phyloP scores from a whole-genome alignment of 768 basidiomycete genomes.

The Lentinula detonsa region DNA sequence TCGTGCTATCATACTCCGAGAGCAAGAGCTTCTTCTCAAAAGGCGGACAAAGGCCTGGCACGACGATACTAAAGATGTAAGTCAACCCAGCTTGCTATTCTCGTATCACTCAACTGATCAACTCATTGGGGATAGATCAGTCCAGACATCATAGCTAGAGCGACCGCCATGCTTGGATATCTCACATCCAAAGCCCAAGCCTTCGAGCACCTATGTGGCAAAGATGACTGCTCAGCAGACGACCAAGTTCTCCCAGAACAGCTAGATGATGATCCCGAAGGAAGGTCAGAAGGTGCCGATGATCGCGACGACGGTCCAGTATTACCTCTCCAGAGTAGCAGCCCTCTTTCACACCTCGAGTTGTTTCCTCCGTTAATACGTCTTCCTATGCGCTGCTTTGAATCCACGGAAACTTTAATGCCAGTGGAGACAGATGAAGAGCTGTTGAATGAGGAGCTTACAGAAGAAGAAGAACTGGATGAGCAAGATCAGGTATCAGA shows the following conservation, averaged over 20 bases:
- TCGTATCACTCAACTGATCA: not conserved
- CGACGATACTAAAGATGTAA: conserved; percentile 20
- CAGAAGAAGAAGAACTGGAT: conserved; percentile 2
- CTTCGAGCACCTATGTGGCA: not conserved
- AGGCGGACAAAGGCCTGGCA: conserved; percentile 57
- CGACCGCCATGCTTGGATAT: not conserved
- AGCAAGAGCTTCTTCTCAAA: conserved; percentile 56
- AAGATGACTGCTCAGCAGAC: not conserved
- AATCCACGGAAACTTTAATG: not conserved
- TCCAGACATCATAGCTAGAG: not conserved
- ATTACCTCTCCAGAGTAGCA: not conserved
- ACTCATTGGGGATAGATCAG: not conserved
- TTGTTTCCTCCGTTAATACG: not conserved
- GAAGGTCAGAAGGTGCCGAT: not conserved
- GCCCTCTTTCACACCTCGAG: not conserved
- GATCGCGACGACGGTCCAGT: not conserved
- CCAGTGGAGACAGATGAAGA: not conserved
- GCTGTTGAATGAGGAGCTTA: not conserved
- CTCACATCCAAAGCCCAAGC: not conserved
- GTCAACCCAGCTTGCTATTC: too few species aligned
- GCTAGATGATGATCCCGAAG: not conserved
- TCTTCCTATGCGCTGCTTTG: not conserved
- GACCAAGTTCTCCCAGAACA: not conserved
- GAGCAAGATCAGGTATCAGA: not conserved
- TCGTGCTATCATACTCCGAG: conserved; percentile 45